phyloP scores from a whole-genome alignment of 2,329 filamentous ascomycete genomes.

The Lojkania enalia region DNA sequence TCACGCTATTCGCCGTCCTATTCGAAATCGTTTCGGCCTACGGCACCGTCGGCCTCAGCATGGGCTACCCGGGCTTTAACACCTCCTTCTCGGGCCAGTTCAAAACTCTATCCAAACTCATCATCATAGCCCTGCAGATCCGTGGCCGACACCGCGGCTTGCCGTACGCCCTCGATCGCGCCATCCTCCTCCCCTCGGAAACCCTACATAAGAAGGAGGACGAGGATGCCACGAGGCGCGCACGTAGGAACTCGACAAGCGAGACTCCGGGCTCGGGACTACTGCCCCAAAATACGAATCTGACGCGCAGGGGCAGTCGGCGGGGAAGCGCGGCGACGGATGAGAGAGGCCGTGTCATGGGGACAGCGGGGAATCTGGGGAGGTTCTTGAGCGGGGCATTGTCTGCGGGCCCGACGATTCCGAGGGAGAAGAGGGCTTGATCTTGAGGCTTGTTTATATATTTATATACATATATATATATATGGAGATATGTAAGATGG shows the following conservation, averaged over 20 bases:
- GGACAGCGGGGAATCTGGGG: conserved; percentile 14
- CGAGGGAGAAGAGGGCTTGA: conserved; percentile 24
- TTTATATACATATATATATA: no score
- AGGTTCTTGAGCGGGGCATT: conserved; percentile 31
- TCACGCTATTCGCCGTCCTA: conserved; percentile 53
- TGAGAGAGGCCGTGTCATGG: conserved; percentile 10
- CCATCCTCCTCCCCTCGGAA: conserved; percentile 69
- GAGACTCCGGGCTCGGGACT: conserved; percentile 15
- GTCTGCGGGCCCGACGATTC: conserved; percentile 34
- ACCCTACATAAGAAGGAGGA: conserved; percentile 64
- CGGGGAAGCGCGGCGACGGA: not conserved
- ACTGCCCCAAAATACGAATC: conserved; percentile 23
- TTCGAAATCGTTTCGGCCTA: conserved; percentile 50
- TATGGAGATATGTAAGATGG: no score
- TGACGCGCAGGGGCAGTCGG: conserved; percentile 14
- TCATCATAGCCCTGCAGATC: conserved; percentile 69
- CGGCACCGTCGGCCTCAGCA: conserved; percentile 87
- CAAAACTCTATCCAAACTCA: conserved; percentile 66
- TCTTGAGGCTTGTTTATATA: no score
- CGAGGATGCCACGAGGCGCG: conserved; percentile 53
- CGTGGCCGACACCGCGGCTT: conserved; percentile 67
- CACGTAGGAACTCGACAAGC: conserved; percentile 28
- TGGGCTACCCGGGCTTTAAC: conserved; percentile 77
- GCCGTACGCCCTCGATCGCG: conserved; percentile 69
- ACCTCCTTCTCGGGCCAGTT: conserved; percentile 85